Percentiles rank a stretch among this genome's conserved stretches.
These are phyloP conservation scores for Setomelanomma holmii DNA, from an alignment of 2,329 filamentous ascomycete genomes.

Conservation along the genomic window DNA sequence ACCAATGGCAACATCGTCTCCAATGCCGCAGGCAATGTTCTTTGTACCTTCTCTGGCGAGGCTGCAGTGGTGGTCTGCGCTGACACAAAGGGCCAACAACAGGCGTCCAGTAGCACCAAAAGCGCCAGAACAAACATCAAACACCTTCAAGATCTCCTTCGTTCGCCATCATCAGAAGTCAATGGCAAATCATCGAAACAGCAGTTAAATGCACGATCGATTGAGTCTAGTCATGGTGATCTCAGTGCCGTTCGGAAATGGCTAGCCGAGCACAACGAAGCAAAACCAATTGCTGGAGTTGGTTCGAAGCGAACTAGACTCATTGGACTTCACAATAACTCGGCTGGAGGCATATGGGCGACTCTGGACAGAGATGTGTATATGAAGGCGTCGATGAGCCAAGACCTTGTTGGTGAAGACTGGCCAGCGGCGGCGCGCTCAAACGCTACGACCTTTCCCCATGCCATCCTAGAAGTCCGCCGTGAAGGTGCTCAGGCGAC, in stretches of 20 bases:
- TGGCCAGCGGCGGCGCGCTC: constrained; percentile 36
- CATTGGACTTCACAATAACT: constrained; percentile 55
- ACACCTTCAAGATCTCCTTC: constrained; percentile 49
- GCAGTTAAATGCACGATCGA: neutral
- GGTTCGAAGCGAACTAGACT: constrained; percentile 58
- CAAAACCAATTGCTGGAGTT: constrained; percentile 56
- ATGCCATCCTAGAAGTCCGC: constrained; percentile 60
- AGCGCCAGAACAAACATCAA: constrained; percentile 52
- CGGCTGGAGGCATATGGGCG: constrained; percentile 54
- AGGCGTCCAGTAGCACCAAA: constrained; percentile 23
- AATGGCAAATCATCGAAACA: constrained; percentile 7
- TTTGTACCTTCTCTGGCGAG: constrained; percentile 45
- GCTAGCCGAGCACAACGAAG: constrained; percentile 52
- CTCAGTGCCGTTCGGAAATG: constrained; percentile 49
- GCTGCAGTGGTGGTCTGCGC: constrained; percentile 38
- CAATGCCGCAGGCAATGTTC: constrained; percentile 42
- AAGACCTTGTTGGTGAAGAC: constrained; percentile 39
- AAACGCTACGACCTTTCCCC: constrained; percentile 52
- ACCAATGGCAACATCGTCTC: constrained; percentile 35
- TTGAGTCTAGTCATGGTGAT: constrained; percentile 11
- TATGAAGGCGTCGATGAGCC: constrained; percentile 45
- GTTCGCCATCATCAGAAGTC: constrained; percentile 14
- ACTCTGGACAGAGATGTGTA: constrained; percentile 57
- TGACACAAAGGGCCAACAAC: constrained; percentile 16
- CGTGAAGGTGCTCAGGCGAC: constrained; percentile 53